Base-by-base conservation (phyloP, 257 asterid genomes). In the Penstemon newberryi region DNA sequence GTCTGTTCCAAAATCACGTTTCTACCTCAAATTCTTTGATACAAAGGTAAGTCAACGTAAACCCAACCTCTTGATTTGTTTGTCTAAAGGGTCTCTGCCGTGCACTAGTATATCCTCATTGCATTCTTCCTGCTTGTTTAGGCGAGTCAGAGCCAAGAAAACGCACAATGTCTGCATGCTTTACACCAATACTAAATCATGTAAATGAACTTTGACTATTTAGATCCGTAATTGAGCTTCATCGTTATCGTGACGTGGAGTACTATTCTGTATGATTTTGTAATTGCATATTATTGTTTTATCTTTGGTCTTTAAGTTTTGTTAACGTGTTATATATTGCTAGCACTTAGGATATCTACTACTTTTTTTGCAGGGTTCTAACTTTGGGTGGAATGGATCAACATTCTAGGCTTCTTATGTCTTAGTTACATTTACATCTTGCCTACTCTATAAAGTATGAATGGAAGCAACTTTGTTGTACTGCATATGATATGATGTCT, bases 111-210 rank as follows among this genome's bases (percentile, higher is more conserved):
- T 80, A 58, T 64, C 81, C 87, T 87, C 88, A 87, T 84, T 79
- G 84, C 87, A 83, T 68, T 83, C 81, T 86, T 76, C 77, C 83
- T 83, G 80, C 82, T 80, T 84, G 89, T 87, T 82, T 91, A 85
- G 96, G 96, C 89, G 75, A 67, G 78, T 83, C 90, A 77, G 82
- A 87, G 80, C 79, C 96, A 85, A 89, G 96, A 87, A 72, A 56
- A 87, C 85, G 90, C 90, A 82, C 95, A 87, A 53, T 89, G 95
- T 82, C 91, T 89, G 74, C 95, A 89, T 84, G 95, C 96, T 80
- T 84, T 87, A 84, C 96, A 87, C 88, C 95, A 45, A 80, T 53
- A 63, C 87, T 90, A 88, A 25, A 69, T 86, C 91, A 76, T 81
- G 90, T 82, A 83, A 80, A 80, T 77, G 61, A 66, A 74, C 84